Evolutionary conservation across 2,329 filamentous ascomycete genomes (phyloP).

Genomic region (Lithohypha guttulata): DNA sequence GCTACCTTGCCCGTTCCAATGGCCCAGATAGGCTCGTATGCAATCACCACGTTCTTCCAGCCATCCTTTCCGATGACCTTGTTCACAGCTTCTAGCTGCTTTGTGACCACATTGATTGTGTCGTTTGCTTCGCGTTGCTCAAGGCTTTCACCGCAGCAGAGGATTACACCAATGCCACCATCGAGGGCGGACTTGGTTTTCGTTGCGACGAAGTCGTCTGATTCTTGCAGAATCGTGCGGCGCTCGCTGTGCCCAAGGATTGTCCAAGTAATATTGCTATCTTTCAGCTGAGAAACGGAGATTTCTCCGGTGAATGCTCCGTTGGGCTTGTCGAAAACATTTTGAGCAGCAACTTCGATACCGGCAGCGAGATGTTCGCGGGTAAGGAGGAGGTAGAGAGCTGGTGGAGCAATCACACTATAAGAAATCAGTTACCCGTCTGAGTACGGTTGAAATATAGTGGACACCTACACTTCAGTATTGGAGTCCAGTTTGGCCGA

Average conservation of each 20-base stretch:
- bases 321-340: conserved; percentile 94
- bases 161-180: conserved; percentile 78
- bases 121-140: conserved; percentile 40
- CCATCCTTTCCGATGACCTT: conserved; percentile 57
- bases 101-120: conserved; percentile 53
- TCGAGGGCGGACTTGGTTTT: conserved; percentile 93
- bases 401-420: conserved; percentile 81
- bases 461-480: no score
- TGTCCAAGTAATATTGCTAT: conserved; percentile 78
- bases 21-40: conserved; percentile 96
- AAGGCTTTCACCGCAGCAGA: conserved; percentile 93
- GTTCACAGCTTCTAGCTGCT: conserved; percentile 72
- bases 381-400: conserved; percentile 80
- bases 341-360: conserved; percentile 85
- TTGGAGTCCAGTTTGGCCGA: conserved; percentile 47
- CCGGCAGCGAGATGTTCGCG: conserved; percentile 65
- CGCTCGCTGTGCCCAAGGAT: conserved; percentile 94
- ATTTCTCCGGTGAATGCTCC: conserved; percentile 97
- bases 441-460: no score
- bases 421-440: no score
- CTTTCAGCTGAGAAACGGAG: conserved; percentile 80
- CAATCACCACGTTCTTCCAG: conserved; percentile 91
- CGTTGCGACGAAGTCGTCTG: conserved; percentile 71
- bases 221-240: conserved; percentile 78
- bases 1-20: conserved; percentile 90